Evolutionary conservation across 306 rosid genomes (phyloP), one percentile per base, ranked within the genome.

Genomic region (Castanospermum australe): DNA sequence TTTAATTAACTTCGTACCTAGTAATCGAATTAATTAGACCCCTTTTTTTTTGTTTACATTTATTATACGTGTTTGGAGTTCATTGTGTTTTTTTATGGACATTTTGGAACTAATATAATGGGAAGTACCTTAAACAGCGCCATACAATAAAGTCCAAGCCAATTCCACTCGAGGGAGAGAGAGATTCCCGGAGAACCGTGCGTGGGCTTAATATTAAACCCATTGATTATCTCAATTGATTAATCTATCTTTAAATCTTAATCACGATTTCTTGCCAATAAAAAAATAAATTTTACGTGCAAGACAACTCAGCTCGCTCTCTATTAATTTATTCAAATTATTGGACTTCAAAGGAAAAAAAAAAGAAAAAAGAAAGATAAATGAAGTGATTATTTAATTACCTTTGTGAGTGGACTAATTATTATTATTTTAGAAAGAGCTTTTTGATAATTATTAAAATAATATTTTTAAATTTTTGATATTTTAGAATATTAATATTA

Each of bases 161-260:
- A 79, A 64, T 75, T 75, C 86, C 85, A 67, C 50, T 79, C 79
- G 71, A 85, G 88, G 78, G 83, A 75, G 54, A 24, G 92, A 90
- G 94, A 93, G 98, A 91, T 90, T 93, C 92, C 87, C 91, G 97
- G 92, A 88, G 87, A 87, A 78, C 95, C 97, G 68, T 72, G 95
- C 93, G 95, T 91, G 98, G 93, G 93, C 85, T 86, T 88, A 76
- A 79, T 83, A 84, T 88, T 84, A 72, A 90, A 73, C 73, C 57
- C 33, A 6, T 20, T 56, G 5, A 20, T 68, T 42, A 75, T 69
- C 66, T 56, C 60, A 54, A 63, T 63, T 86, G 13, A 71, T 77
- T 70, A 84, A 78, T 65, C 41, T 59, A 8, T 62, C 71, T 78
- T 86, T 76, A 52, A 83, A 83, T 80, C 84, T 84, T 82, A 91